Percentiles rank a stretch among this genome's conserved stretches.
Evolutionary conservation across 768 basidiomycete genomes (phyloP).

Genomic region (Calocybe gangraenosa): DNA sequence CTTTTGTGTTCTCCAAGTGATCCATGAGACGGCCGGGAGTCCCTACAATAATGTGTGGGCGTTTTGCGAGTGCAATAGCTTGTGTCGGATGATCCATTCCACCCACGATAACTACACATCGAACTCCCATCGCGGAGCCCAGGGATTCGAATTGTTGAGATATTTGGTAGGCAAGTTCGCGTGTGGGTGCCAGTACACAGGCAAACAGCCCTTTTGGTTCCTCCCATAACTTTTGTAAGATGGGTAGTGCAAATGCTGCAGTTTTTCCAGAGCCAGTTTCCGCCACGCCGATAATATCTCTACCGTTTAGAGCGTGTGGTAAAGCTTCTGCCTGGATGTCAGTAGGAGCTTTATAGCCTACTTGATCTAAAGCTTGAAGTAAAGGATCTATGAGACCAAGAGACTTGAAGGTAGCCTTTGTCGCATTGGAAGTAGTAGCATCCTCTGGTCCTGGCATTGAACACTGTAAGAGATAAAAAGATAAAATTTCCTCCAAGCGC

Average conservation of each 20-base stretch:
- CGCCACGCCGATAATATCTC: constrained; percentile 98
- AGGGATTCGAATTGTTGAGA: constrained; percentile 93
- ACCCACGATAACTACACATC: constrained; percentile 90
- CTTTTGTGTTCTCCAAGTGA: constrained; percentile 96
- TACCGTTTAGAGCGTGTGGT: constrained; percentile 84
- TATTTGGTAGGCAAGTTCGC: constrained; percentile 97
- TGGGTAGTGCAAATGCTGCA: constrained; percentile 93
- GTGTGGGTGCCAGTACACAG: constrained; percentile 93
- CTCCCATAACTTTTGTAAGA: constrained; percentile 94
- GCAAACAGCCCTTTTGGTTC: constrained; percentile 93
- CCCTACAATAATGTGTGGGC: constrained; percentile 92
- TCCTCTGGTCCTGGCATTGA: constrained; percentile 71
- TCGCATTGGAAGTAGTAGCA: constrained; percentile 37
- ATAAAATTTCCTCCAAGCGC: too few relatives aligned
- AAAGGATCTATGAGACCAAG: constrained; percentile 90
- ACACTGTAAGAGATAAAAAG: too few relatives aligned
- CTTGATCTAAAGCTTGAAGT: constrained; percentile 75
- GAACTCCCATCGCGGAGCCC: constrained; percentile 89
- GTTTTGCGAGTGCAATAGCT: constrained; percentile 86
- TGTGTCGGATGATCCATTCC: constrained; percentile 92
- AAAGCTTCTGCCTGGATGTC: constrained; percentile 85
- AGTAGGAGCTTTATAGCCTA: constrained; percentile 84
- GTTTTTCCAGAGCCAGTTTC: constrained; percentile 98
- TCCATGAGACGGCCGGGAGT: constrained; percentile 92
- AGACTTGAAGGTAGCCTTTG: constrained; percentile 60